A percentile compares a stretch with the other conserved stretches of the same genome.
These are phyloP conservation scores for Forsythia suspensa DNA, from an alignment of 257 asterid species.

Conservation along the genomic window DNA sequence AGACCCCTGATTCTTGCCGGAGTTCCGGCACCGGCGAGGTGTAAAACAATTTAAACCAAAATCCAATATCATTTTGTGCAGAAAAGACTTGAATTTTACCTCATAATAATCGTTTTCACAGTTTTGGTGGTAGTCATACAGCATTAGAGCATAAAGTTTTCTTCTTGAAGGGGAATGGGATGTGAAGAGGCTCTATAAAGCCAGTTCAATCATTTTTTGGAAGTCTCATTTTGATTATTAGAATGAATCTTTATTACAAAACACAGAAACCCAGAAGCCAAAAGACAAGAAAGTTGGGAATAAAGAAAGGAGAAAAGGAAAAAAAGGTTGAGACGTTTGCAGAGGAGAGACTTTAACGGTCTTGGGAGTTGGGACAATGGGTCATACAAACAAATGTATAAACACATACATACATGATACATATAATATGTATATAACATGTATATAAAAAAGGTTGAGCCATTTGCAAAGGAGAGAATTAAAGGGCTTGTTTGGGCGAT, in stretches of 20 bases:
- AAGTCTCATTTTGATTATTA: slow-evolving; percentile 43
- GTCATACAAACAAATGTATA: slow-evolving; percentile 10
- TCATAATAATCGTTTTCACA: slow-evolving; percentile 35
- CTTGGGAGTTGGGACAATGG: slow-evolving; percentile 17
- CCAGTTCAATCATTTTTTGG: slow-evolving; percentile 34
- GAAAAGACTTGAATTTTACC: slow-evolving; percentile 56
- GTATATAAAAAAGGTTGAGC: too few relatives aligned
- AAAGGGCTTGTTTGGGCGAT: too few relatives aligned
- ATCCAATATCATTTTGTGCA: slow-evolving; percentile 65
- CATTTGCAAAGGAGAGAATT: too few relatives aligned
- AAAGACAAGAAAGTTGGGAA: slow-evolving; percentile 24
- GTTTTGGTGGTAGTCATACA: slow-evolving; percentile 22
- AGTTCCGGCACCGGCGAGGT: slow-evolving; percentile 39
- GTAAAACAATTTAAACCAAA: slow-evolving; percentile 68
- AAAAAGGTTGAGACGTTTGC: slow-evolving; percentile 49
- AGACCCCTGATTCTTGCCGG: slow-evolving; percentile 34
- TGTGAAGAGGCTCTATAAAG: slow-evolving; percentile 36
- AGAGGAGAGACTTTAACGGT: slow-evolving; percentile 21
- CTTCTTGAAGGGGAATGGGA: slow-evolving; percentile 35
- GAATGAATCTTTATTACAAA: slow-evolving; percentile 36
- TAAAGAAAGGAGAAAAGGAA: slow-evolving; percentile 27
- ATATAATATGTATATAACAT: too few relatives aligned
- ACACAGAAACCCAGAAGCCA: slow-evolving; percentile 44
- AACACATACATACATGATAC: background rate
- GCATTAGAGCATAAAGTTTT: slow-evolving; percentile 25